phyloP scores from a whole-genome alignment of 148 eudicot genomes.

The Nyssa sinensis region DNA sequence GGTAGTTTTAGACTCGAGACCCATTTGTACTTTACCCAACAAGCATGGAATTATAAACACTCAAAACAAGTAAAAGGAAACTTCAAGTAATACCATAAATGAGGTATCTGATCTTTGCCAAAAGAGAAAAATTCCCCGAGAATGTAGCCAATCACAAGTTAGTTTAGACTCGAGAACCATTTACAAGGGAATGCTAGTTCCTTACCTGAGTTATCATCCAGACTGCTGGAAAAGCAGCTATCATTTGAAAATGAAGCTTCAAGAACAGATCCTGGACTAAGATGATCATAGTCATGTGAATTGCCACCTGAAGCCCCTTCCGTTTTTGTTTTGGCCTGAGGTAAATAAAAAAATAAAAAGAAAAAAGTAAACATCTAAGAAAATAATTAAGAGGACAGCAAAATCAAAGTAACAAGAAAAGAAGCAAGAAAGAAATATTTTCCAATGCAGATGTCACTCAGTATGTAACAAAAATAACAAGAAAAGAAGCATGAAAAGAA shows the following conservation, averaged over 20 bases:
- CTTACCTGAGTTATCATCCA: constrained; percentile 68
- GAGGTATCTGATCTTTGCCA: background rate
- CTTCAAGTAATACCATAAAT: background rate
- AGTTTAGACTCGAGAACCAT: background rate
- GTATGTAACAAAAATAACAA: no score
- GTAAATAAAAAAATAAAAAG: background rate
- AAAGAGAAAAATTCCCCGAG: background rate
- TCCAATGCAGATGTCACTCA: background rate
- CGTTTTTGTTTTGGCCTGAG: constrained; percentile 42
- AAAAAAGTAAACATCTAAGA: background rate
- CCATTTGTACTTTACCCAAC: no score
- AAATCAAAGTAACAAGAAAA: no score
- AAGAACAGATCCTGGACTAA: constrained; percentile 87
- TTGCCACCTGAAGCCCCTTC: constrained; percentile 25
- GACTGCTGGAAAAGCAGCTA: constrained; percentile 79
- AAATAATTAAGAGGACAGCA: background rate
- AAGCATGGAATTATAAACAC: no score
- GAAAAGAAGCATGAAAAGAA: no score
- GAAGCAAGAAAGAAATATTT: background rate
- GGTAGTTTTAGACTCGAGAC: no score
- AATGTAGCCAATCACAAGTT: background rate
- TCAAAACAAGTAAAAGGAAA: background rate
- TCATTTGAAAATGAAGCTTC: constrained; percentile 83
- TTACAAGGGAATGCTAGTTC: background rate
- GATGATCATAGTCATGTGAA: constrained; percentile 33